These are phyloP conservation scores for Candida neerlandica DNA, from an alignment of 1,139 yeast species.

Conservation along the genomic window DNA sequence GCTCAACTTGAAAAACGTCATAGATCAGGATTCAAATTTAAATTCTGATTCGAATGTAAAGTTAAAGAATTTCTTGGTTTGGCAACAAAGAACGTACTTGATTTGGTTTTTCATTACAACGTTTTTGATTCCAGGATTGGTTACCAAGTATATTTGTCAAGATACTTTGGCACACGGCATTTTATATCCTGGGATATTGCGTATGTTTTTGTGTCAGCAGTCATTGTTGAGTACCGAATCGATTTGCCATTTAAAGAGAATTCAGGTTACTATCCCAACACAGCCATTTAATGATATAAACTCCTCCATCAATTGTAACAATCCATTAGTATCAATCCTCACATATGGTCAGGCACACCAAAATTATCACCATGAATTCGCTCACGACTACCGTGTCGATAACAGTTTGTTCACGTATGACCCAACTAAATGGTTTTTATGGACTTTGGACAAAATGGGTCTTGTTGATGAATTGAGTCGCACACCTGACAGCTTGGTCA, in stretches of 20 bases:
- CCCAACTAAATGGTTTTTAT: constrained; percentile 67
- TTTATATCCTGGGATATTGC: constrained; percentile 61
- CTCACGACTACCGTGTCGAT: constrained; percentile 62
- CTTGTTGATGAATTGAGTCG: constrained; percentile 41
- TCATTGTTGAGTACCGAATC: constrained; percentile 59
- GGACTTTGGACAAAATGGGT: constrained; percentile 41
- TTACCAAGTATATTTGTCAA: constrained; percentile 39
- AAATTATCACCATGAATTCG: constrained; percentile 75
- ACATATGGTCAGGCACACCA: constrained; percentile 69
- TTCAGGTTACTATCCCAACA: constrained; percentile 46
- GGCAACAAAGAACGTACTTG: constrained; percentile 59
- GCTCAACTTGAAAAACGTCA: constrained; percentile 19
- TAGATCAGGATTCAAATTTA: constrained; percentile 15
- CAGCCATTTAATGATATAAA: constrained; percentile 69
- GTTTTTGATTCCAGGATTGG: constrained; percentile 48
- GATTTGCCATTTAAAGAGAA: constrained; percentile 52
- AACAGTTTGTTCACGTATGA: constrained; percentile 56
- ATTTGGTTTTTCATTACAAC: constrained; percentile 48
- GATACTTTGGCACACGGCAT: constrained; percentile 58
- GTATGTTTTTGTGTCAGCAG: constrained; percentile 62
- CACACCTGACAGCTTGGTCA: constrained; percentile 50
- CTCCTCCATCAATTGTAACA: constrained; percentile 49
- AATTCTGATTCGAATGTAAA: constrained; percentile 20
- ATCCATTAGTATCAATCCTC: constrained; percentile 54
- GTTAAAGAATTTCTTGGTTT: constrained; percentile 40